Evolutionary conservation across 164 flowering plant species (phyloP).

Genomic region (Macadamia tetraphylla): DNA sequence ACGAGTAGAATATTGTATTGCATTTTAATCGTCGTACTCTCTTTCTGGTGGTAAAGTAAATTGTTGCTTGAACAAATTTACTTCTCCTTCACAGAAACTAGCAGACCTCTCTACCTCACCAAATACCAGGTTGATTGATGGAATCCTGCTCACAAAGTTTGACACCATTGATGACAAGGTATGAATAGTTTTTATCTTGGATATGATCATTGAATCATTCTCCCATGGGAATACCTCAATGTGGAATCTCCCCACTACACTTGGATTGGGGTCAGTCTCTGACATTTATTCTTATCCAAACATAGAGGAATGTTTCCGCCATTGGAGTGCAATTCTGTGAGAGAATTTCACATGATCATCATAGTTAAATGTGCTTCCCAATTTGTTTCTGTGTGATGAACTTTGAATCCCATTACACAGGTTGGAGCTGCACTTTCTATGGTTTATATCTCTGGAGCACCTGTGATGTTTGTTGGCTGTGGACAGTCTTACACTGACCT

Average conservation of each 20-base stretch:
- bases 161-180: slow-evolving; percentile 85
- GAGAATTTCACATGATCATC: too few species aligned
- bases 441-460: slow-evolving; percentile 83
- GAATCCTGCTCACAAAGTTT: slow-evolving; percentile 73
- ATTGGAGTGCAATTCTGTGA: too few species aligned
- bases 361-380: background rate
- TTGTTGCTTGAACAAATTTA: background rate
- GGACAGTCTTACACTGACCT: slow-evolving; percentile 94
- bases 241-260: too few species aligned
- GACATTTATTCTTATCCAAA: too few species aligned
- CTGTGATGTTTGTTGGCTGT: slow-evolving; percentile 96
- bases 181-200: background rate
- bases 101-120: slow-evolving; percentile 60
- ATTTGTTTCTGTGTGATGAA: background rate
- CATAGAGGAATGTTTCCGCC: too few species aligned
- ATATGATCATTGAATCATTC: too few species aligned
- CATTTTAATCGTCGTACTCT: background rate
- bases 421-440: slow-evolving; percentile 78
- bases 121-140: slow-evolving; percentile 61
- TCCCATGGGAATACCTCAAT: too few species aligned
- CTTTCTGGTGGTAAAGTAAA: background rate
- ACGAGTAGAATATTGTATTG: too few species aligned
- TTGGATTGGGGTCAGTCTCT: too few species aligned
- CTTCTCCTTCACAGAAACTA: slow-evolving; percentile 46
- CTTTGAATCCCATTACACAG: slow-evolving; percentile 18